Evolutionary conservation across 2,329 filamentous ascomycete genomes (phyloP), one percentile per base, ranked within the genome.

Genomic region (Didymella keratinophila): DNA sequence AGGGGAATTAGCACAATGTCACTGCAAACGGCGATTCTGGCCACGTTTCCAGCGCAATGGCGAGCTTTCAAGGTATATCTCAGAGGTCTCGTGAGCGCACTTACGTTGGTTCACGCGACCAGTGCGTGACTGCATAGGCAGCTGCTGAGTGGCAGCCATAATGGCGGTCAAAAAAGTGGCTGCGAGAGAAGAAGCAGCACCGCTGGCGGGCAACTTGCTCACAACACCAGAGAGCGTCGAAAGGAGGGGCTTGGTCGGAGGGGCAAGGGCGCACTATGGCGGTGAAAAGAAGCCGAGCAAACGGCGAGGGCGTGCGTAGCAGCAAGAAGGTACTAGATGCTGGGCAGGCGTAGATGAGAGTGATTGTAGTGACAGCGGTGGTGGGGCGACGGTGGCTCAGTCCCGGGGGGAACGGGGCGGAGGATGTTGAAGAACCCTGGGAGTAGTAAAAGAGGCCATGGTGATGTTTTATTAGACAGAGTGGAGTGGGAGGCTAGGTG

Each of bases 81-180:
- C 2, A 28, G 52, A 47, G 59, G 60, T 62, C 67, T 70, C 59
- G 66, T 65, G 68, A 57, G 63, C 48, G 54, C 43, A 90, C 89
- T 87, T 83, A 93, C 91, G 87, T 80, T 95, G 91, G 75, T 93
- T 93, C 74, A 82, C 88, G 75, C 91, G 85, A 70, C 91, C 91
- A 53, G 86, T 88, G 72, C 91, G 86, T 62, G 90, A 91, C 81
- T 93, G 73, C 81, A 82, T 82, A 44, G 80, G 76, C 62, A 80
- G 72, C 66, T 78, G 76, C 62, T 77, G 71, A 16, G 72, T 70
- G 70, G 81, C 78, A 46, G 80, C 80, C 80, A 83, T 83, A 61
- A 48, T 61, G 60, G 63, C 59, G 41, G 47, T 57, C 55, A 53
- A 42, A 39, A 52, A 42, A 52, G 55, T 36, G 37, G 52, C 49